Conservation (phyloP, 495 filamentous ascomycete genomes). For the Letharia columbiana region DNA sequence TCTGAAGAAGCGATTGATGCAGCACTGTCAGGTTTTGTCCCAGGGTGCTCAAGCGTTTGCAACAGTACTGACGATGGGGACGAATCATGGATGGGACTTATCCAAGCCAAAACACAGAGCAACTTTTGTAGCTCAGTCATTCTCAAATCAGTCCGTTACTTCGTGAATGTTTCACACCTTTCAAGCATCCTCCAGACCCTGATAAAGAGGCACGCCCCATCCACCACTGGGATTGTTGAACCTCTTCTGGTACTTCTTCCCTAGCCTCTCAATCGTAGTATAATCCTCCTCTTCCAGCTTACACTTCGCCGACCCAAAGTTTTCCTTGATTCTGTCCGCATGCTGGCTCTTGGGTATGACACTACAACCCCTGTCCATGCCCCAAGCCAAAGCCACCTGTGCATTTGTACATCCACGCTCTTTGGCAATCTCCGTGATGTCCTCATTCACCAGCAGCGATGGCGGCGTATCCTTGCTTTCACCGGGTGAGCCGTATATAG, state of each 20-base stretch:
- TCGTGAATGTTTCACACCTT: neutral
- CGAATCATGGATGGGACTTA: too few relatives aligned
- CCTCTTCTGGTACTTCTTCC: conserved; percentile 26
- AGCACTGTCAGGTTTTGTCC: neutral
- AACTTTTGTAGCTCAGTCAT: neutral
- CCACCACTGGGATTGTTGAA: conserved; percentile 33
- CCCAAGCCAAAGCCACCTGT: conserved; percentile 46
- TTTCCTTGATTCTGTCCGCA: conserved; percentile 39
- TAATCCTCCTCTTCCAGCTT: conserved; percentile 27
- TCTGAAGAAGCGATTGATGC: neutral
- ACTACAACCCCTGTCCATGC: conserved; percentile 40
- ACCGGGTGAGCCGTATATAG: conserved; percentile 35
- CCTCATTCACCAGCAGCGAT: conserved; percentile 20
- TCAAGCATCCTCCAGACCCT: conserved; percentile 30
- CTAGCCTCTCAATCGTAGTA: conserved; percentile 24
- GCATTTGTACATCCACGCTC: conserved; percentile 38
- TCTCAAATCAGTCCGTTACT: neutral
- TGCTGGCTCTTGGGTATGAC: conserved; percentile 51
- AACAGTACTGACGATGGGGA: neutral
- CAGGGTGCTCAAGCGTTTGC: neutral
- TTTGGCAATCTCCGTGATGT: conserved; percentile 36
- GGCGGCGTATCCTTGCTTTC: conserved; percentile 32
- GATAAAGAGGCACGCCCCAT: conserved; percentile 30
- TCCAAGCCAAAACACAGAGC: neutral
- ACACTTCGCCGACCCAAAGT: conserved; percentile 33